Base-by-base conservation (phyloP, 345 rosid species). In the Excoecaria agallocha region DNA sequence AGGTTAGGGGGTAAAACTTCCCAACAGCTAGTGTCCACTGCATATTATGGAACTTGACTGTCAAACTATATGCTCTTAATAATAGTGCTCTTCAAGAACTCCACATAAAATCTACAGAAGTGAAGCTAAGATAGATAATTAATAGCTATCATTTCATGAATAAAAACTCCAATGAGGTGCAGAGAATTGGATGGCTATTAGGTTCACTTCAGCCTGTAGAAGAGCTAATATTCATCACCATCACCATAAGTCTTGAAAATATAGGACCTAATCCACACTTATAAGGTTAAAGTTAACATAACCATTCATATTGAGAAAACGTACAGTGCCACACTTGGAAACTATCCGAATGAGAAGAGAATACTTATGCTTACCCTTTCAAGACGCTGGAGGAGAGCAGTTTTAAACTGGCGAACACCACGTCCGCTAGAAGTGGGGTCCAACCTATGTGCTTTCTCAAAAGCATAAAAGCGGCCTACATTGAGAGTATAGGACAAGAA, bases 401-500 rank as follows among this genome's bases (percentile, higher is more conserved):
- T 96, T 86, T 96, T 96, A 79, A 96, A 96, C 73, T 96, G 99
- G 24, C 99, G 93, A 82, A 96, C 99, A 73, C 99, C 99, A 65
- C 99, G 87, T 75, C 99, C 98, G 78, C 98, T 90, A 12, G 99
- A 96, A 51, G 87, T 96, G 45, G 99, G 97, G 83, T 96, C 99
- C 88, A 96, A 65, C 79, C 91, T 89, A 69, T 93, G 99, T 76
- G 99, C 98, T 81, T 93, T 93, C 86, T 91, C 97, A 70, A 93
- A 96, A 39, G 99, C 98, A 85, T 96, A 96, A 76, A 93, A 96
- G 68, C 99, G 96, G 73, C 99, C 99, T 96, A 75, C 78, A 69
- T 13, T 60, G 39, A 68, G 22, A 65, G 24, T 60, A 83, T 20
- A 37, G 16, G 19, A 43, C 5, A 30, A 24, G 3, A 3, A 54